Base-by-base conservation (phyloP, 2,329 filamentous ascomycete genomes). In the Sporothrix humicola region DNA sequence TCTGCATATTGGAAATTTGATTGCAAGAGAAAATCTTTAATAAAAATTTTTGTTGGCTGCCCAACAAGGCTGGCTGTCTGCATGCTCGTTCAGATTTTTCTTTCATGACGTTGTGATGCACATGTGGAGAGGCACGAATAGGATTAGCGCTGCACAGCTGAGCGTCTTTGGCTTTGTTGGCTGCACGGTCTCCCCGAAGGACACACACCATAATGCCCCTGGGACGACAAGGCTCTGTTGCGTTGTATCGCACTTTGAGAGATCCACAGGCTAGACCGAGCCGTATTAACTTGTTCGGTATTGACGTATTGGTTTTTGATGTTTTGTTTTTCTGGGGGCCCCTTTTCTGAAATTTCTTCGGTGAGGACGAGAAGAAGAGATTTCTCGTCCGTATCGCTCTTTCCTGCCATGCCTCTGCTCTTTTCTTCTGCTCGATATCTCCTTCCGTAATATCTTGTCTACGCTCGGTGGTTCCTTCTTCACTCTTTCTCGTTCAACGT, bases 121-220 rank as follows among this genome's bases (percentile, higher is more conserved):
- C n/a, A n/a, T 52, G 65, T 69, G 65, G 65, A 69, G 48, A 69
- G 48, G 13, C n/a, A 37, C 26, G 26, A 69, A 69, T 20, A 6
- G 66, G 66, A 56, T 42, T 69, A 69, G 66, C 50, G 66, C 48
- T 23, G 66, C 13, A 42, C 12, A 54, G 66, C 48, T 56, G 61
- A 48, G 42, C 61, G 23, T 44, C 48, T 12, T 6, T 59, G 54
- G 54, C 8, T 7, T 10, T 23, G 31, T 31, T 70, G 68, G 31
- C n/a, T 66, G 42, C 52, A 71, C 69, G 69, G 69, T 37, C 69
- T 71, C 52, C 9, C 69, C 52, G 54, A 71, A 58, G 54, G 26
- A 37, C 63, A 69, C 46, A 50, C 65, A 52, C 42, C 61, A 20
- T 20, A 48, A 26, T 5, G 5, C 31, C 61, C 44, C 61, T 44